phyloP scores from a whole-genome alignment of 139 green algal species.

The Tetratostichococcus sp. region DNA sequence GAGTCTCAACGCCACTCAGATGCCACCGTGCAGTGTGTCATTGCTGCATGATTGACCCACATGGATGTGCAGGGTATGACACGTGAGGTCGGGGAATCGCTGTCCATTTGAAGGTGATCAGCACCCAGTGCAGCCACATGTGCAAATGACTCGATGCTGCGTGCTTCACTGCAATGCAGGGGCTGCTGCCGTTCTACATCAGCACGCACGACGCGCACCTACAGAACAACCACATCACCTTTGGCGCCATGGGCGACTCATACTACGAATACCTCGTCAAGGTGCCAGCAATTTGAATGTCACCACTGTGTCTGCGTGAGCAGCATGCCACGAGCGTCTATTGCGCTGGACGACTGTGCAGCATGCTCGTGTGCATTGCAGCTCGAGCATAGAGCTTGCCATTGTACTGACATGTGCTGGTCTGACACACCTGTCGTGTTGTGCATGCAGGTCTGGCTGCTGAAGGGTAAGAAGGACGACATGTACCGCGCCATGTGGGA shows the following conservation, averaged over 20 bases:
- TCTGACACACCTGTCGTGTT: not conserved
- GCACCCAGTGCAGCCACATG: too few relatives aligned
- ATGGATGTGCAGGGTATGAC: too few relatives aligned
- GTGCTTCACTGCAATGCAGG: too few relatives aligned
- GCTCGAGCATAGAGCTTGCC: too few relatives aligned
- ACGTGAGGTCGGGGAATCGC: too few relatives aligned
- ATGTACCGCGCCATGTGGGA: slow-evolving; percentile 52
- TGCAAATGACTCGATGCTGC: not conserved
- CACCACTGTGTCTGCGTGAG: too few relatives aligned
- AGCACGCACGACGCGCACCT: slow-evolving; percentile 34
- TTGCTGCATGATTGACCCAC: too few relatives aligned
- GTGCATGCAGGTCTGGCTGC: slow-evolving; percentile 26
- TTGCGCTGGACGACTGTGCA: too few relatives aligned
- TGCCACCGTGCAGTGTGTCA: not conserved
- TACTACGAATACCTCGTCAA: slow-evolving; percentile 86
- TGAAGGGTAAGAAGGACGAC: slow-evolving; percentile 29
- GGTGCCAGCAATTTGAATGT: not conserved
- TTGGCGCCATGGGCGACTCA: slow-evolving; percentile 64
- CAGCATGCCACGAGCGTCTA: too few relatives aligned
- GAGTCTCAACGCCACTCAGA: too few relatives aligned
- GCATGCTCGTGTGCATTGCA: too few relatives aligned
- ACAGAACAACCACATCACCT: slow-evolving; percentile 27
- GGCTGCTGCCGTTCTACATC: slow-evolving; percentile 52
- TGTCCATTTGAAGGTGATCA: too few relatives aligned
- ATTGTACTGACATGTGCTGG: not conserved